Base-by-base conservation (phyloP, 2,329 filamentous ascomycete genomes). In the Botrytis medusae region DNA sequence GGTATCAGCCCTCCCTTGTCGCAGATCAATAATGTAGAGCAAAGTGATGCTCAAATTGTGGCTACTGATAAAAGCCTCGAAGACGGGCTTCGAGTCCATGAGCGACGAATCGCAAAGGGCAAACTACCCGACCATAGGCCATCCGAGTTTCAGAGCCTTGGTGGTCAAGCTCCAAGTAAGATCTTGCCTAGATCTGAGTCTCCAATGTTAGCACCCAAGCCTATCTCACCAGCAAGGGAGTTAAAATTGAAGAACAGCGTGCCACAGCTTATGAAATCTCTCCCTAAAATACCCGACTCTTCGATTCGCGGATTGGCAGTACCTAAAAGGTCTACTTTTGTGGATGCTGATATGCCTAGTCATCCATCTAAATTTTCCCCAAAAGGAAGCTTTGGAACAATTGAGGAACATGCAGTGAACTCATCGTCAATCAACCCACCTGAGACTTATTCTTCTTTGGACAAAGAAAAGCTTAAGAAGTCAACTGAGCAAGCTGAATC, bases 231-330 rank as follows among this genome's bases (percentile, higher is more conserved):
- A 48, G 80, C 78, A 61, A 79, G 80, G 48, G 77, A 80, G 65
- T 64, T 80, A 48, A 81, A 77, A 69, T 71, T 81, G 51, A 80
- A 81, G 65, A 81, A 81, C 46, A 82, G 80, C 70, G 75, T 81
- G 32, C 79, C 79, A 37, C 79, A 80, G 46, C 74, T 81, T 16
- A 82, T 81, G 79, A 81, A 82, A 72, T 77, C 80, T 42, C 76
- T 81, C 34, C 80, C 80, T 37, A 73, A 78, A 32, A 79, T 80
- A 40, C 75, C 76, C 18, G 75, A 79, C 51, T 72, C 73, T 32
- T 40, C 68, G 18, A 42, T 73, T 74, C 51, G 63, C n/a, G 69
- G 62, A 4, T 32, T 65, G 5, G 69, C 74, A 22, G 73, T 71
- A 29, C 62, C 72, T 29, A 48, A n/a, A 25, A 57, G 69, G 32